A percentile compares a stretch with the other conserved stretches of the same genome.
Conservation (phyloP, 2,329 filamentous ascomycete genomes). For the Neodidymelliopsis sp. region DNA sequence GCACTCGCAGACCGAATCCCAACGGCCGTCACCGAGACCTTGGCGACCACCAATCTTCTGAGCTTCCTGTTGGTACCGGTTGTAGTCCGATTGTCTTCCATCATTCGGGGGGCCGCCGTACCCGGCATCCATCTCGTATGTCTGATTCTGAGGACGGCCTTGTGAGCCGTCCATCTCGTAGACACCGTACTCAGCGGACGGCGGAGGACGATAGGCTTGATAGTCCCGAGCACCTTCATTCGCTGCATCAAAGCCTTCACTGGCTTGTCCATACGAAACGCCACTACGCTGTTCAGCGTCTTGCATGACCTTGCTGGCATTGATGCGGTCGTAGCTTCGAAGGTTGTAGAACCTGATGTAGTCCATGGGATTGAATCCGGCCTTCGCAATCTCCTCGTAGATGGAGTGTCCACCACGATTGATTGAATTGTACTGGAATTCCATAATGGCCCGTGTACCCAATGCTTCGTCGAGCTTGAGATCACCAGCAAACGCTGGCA, state of each 20-base stretch:
- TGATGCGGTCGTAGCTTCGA: slow-evolving; percentile 84
- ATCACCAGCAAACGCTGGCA: slow-evolving; percentile 84
- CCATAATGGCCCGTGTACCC: slow-evolving; percentile 85
- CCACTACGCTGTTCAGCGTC: slow-evolving; percentile 68
- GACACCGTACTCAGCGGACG: slow-evolving; percentile 48
- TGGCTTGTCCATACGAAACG: slow-evolving; percentile 71
- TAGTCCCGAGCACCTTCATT: slow-evolving; percentile 52
- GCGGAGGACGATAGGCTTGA: slow-evolving; percentile 43
- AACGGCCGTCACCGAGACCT: slow-evolving; percentile 61
- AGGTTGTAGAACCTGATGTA: slow-evolving; percentile 89
- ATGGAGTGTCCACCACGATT: slow-evolving; percentile 79
- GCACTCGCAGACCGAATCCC: slow-evolving; percentile 79
- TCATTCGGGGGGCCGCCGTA: slow-evolving; percentile 28
- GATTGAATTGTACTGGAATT: slow-evolving; percentile 81
- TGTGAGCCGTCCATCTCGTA: slow-evolving; percentile 42
- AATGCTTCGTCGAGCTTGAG: slow-evolving; percentile 75
- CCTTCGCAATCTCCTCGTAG: slow-evolving; percentile 71
- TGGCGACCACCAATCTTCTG: slow-evolving; percentile 59
- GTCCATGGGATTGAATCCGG: slow-evolving; percentile 72
- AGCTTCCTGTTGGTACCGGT: slow-evolving; percentile 76
- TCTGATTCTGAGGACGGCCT: slow-evolving; percentile 25
- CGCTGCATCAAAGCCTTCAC: slow-evolving; percentile 67
- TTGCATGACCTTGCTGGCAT: slow-evolving; percentile 68
- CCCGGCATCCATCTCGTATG: slow-evolving; percentile 31
- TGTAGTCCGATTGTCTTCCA: slow-evolving; percentile 57